A percentile compares a stretch with the other conserved stretches of the same genome.
Conservation (phyloP, 495 filamentous ascomycete species). For the Apodospora peruviana region DNA sequence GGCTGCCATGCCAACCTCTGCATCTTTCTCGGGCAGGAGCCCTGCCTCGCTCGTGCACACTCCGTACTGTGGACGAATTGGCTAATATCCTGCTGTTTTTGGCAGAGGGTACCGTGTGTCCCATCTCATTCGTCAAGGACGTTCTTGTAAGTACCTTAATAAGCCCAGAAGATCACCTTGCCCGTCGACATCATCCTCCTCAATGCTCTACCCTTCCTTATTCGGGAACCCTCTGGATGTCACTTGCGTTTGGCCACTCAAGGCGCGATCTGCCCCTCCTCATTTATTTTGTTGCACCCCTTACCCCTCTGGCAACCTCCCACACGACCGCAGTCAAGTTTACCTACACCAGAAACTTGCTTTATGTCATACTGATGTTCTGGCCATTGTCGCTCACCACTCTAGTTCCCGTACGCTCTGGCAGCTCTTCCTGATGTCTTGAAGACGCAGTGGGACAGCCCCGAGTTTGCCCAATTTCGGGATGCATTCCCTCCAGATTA, state of each 20-base stretch:
- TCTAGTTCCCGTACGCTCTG: slow-evolving; percentile 67
- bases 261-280: slow-evolving; percentile 6
- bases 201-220: slow-evolving; percentile 2
- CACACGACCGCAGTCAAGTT: background rate
- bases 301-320: background rate
- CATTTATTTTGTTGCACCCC: background rate
- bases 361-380: background rate
- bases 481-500: slow-evolving; percentile 58
- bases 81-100: slow-evolving; percentile 31
- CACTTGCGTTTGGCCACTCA: slow-evolving; percentile 13
- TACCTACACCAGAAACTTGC: background rate
- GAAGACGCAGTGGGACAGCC: slow-evolving; percentile 52
- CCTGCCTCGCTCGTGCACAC: background rate
- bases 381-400: background rate
- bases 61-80: slow-evolving; percentile 20
- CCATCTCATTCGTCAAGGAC: slow-evolving; percentile 68
- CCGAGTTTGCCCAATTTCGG: slow-evolving; percentile 52
- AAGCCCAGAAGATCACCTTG: background rate
- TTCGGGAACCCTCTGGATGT: background rate
- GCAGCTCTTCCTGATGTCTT: slow-evolving; percentile 52
- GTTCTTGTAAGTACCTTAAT: slow-evolving; percentile 51
- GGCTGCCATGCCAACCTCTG: background rate
- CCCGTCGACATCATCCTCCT: background rate
- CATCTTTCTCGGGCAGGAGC: too few relatives aligned
- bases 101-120: slow-evolving; percentile 64